A percentile compares a stretch with the other conserved stretches of the same genome.
Evolutionary conservation across 164 flowering plant genomes (phyloP).

Genomic region (Macadamia tetraphylla): DNA sequence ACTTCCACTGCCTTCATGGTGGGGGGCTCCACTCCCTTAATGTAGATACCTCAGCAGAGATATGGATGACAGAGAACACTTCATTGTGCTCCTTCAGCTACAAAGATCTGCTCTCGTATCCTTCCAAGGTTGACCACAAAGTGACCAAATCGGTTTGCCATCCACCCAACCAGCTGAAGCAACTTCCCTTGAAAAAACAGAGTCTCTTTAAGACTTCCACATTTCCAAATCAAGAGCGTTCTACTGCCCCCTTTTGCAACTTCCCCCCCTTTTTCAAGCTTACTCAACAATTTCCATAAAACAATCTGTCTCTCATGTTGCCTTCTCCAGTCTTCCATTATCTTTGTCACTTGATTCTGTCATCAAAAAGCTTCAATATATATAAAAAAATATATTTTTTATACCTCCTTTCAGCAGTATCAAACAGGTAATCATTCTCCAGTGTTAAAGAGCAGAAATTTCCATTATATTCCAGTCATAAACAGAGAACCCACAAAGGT

Average conservation of each 20-base stretch:
- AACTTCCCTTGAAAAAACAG: slow-evolving; percentile 7
- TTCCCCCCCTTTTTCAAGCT: slow-evolving; percentile 7
- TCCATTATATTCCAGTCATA: not conserved
- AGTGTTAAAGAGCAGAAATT: not conserved
- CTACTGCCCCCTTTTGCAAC: slow-evolving; percentile 16
- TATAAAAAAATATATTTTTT: not conserved
- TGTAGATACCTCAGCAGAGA: slow-evolving; percentile 24
- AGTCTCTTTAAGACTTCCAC: slow-evolving; percentile 2
- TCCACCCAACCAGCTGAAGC: slow-evolving; percentile 27
- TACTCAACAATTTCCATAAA: slow-evolving; percentile 16
- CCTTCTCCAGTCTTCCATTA: slow-evolving; percentile 7
- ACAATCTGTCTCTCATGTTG: slow-evolving; percentile 7
- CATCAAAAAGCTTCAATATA: slow-evolving; percentile 7
- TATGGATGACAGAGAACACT: slow-evolving; percentile 20
- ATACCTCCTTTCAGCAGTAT: not conserved
- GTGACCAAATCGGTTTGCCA: slow-evolving; percentile 28
- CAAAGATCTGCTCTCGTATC: slow-evolving; percentile 25
- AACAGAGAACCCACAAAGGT: not conserved
- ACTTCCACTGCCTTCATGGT: slow-evolving; percentile 51
- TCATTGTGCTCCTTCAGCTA: slow-evolving; percentile 19
- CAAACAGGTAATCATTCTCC: slow-evolving; percentile 6
- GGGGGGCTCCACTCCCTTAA: slow-evolving; percentile 42
- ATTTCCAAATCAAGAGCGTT: slow-evolving; percentile 10
- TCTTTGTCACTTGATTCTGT: slow-evolving; percentile 19
- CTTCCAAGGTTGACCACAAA: slow-evolving; percentile 35